phyloP scores from a whole-genome alignment of 306 rosid species.

The Mucuna pruriens region DNA sequence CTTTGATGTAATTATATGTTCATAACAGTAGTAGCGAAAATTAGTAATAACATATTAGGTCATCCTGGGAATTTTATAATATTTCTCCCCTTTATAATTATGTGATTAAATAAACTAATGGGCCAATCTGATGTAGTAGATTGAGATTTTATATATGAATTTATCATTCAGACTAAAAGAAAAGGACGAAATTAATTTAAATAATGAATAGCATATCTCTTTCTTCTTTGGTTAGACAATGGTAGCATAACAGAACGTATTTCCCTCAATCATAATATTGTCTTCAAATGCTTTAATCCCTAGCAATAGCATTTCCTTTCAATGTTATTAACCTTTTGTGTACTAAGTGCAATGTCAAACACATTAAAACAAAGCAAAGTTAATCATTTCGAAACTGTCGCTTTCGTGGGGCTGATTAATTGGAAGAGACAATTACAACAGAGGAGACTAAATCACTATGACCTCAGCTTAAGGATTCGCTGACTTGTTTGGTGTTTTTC shows the following conservation, averaged over 20 bases:
- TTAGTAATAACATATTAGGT: slow-evolving; percentile 17
- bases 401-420: slow-evolving; percentile 36
- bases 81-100: neutral
- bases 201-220: neutral
- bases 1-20: slow-evolving; percentile 22
- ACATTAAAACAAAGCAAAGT: slow-evolving; percentile 11
- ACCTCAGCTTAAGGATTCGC: slow-evolving; percentile 59
- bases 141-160: neutral
- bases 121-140: slow-evolving; percentile 23
- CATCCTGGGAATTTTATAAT: neutral
- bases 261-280: neutral
- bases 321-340: neutral
- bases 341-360: slow-evolving; percentile 32
- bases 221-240: neutral
- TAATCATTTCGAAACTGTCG: slow-evolving; percentile 32
- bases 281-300: slow-evolving; percentile 16
- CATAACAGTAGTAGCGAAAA: neutral
- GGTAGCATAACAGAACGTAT: neutral
- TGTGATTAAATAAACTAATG: slow-evolving; percentile 20
- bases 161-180: neutral
- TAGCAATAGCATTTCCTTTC: neutral
- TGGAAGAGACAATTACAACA: slow-evolving; percentile 31
- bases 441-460: slow-evolving; percentile 45
- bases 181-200: neutral
- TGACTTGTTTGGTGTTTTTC: slow-evolving; percentile 3